phyloP scores from a whole-genome alignment of 163 green algal species.

The Coccomyxa subellipsoidea region DNA sequence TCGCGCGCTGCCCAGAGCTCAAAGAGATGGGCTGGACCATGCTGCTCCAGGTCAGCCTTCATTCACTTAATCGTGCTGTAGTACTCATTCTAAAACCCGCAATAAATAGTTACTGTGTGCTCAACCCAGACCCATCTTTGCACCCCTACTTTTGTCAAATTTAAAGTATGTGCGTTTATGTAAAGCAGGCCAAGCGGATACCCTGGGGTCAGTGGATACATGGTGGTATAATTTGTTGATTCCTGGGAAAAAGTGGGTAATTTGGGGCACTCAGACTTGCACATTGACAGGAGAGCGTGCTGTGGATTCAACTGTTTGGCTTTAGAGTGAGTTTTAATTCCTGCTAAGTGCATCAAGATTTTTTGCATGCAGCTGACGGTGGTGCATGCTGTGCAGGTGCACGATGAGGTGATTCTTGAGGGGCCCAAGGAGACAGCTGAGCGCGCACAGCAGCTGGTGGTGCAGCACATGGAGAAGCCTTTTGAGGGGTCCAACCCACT shows the following conservation, averaged over 20 bases:
- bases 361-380: too few species aligned
- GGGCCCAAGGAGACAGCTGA: conserved; percentile 75
- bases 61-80: neutral
- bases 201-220: neutral
- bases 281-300: too few species aligned
- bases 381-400: conserved; percentile 73
- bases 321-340: too few species aligned
- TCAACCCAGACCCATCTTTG: neutral
- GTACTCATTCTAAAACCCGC: too few species aligned
- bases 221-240: neutral
- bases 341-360: too few species aligned
- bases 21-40: conserved; percentile 69
- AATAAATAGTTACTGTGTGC: neutral
- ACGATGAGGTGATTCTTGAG: conserved; percentile 99
- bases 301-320: too few species aligned
- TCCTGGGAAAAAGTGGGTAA: too few species aligned
- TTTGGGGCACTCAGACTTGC: too few species aligned
- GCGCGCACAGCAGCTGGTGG: conserved; percentile 67
- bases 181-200: neutral
- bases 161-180: neutral
- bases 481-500: conserved; percentile 69
- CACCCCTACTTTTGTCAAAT: neutral
- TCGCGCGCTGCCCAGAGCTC: conserved; percentile 56
- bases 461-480: conserved; percentile 84
- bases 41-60: conserved; percentile 64